Percentiles rank a stretch among this genome's conserved stretches.
Evolutionary conservation across 1,284 basidiomycete species (phyloP).

Genomic region (Boletus subluridellus): DNA sequence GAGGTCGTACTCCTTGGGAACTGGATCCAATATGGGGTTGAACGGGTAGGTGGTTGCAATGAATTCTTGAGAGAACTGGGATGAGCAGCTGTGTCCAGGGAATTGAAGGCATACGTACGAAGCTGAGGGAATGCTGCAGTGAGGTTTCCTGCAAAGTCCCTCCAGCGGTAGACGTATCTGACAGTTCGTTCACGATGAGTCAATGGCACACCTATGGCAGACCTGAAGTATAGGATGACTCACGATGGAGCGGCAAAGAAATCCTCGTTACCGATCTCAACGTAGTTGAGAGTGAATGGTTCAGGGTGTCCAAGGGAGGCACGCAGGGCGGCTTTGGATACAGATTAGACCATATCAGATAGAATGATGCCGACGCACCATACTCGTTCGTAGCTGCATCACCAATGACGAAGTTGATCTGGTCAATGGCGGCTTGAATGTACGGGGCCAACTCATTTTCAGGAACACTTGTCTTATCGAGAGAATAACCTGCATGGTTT

Average conservation of each 20-base stretch:
- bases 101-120: not conserved
- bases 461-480: not conserved
- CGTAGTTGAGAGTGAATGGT: not conserved
- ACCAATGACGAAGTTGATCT: not conserved
- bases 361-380: not conserved
- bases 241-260: not conserved
- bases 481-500: not conserved
- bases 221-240: not conserved
- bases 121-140: not conserved
- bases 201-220: not conserved
- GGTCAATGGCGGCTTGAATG: not conserved
- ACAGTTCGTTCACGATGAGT: not conserved
- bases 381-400: not conserved
- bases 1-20: not conserved
- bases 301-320: not conserved
- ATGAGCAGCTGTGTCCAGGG: not conserved
- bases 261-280: not conserved
- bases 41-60: not conserved
- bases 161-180: not conserved
- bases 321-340: not conserved
- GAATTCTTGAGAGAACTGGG: not conserved
- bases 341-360: not conserved
- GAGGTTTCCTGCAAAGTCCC: not conserved
- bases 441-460: not conserved
- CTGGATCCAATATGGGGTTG: not conserved